A percentile compares a stretch with the other conserved stretches of the same genome.
Evolutionary conservation across 1,284 basidiomycete genomes (phyloP).

Genomic region (Marasmius sp.): DNA sequence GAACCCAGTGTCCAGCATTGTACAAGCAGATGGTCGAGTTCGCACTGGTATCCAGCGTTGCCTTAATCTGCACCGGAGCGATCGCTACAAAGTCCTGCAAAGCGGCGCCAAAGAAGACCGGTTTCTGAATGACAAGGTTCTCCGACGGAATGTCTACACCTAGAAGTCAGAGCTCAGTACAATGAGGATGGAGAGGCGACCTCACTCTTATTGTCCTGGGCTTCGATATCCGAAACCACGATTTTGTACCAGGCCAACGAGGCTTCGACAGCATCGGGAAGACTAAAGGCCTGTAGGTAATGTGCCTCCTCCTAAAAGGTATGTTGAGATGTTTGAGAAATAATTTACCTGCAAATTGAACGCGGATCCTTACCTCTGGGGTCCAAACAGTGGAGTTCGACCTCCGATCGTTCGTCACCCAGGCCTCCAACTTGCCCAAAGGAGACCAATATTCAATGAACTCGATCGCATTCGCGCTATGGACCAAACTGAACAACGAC

Average conservation of each 20-base stretch:
- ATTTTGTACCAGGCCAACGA: constrained; percentile 11
- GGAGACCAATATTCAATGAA: constrained; percentile 20
- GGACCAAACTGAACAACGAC: constrained; percentile 18
- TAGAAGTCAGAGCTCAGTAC: not conserved
- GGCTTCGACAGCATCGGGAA: constrained; percentile 13
- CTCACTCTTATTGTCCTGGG: constrained; percentile 17
- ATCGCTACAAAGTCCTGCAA: constrained; percentile 27
- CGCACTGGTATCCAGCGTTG: constrained; percentile 21
- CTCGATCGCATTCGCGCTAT: constrained; percentile 24
- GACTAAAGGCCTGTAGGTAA: constrained; percentile 21
- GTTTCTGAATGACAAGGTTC: constrained; percentile 24
- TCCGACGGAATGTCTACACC: constrained; percentile 22
- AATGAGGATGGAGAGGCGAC: too few species aligned
- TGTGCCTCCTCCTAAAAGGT: constrained; percentile 24
- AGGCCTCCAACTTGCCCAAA: constrained; percentile 28
- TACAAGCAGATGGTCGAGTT: constrained; percentile 32
- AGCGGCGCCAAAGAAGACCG: constrained; percentile 33
- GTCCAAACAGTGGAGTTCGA: constrained; percentile 16
- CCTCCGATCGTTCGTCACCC: constrained; percentile 25
- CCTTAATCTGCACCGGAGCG: constrained; percentile 16
- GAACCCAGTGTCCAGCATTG: constrained; percentile 32
- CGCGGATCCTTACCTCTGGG: constrained; percentile 1
- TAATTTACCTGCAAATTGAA: not conserved
- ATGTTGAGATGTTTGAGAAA: not conserved
- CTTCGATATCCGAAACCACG: not conserved